These are phyloP conservation scores for Microcyclospora pomicola DNA, from an alignment of 2,329 filamentous ascomycete genomes.

Conservation along the genomic window DNA sequence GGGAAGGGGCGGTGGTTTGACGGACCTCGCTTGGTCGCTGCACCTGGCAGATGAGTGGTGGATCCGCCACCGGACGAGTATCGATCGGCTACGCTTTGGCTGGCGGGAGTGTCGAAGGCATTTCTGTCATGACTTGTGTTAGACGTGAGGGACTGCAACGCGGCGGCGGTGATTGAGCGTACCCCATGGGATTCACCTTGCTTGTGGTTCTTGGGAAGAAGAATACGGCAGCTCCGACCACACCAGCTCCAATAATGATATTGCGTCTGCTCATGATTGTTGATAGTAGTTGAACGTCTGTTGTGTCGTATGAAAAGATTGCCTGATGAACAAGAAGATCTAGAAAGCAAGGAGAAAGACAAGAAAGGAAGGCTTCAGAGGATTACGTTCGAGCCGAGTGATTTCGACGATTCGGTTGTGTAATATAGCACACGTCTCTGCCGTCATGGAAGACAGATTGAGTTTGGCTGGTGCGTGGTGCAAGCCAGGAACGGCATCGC, in stretches of 20 bases:
- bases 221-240: slow-evolving; percentile 12
- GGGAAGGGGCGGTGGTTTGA: not conserved
- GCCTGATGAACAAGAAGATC: too few relatives aligned
- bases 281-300: too few relatives aligned
- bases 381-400: slow-evolving; percentile 1
- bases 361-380: too few relatives aligned
- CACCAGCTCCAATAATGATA: slow-evolving; percentile 15
- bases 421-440: not conserved
- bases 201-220: slow-evolving; percentile 10
- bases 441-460: too few relatives aligned
- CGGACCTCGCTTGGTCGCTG: slow-evolving; percentile 22
- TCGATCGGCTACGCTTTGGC: slow-evolving; percentile 21
- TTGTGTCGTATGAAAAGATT: too few relatives aligned
- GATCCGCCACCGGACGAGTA: slow-evolving; percentile 22
- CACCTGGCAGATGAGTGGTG: slow-evolving; percentile 21
- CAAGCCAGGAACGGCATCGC: not conserved
- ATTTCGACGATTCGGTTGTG: slow-evolving; percentile 3
- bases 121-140: slow-evolving; percentile 6
- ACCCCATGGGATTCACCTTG: slow-evolving; percentile 3
- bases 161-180: not conserved
- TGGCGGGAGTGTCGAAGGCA: slow-evolving; percentile 22
- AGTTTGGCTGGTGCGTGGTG: not conserved
- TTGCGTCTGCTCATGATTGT: slow-evolving; percentile 12
- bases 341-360: too few relatives aligned
- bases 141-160: not conserved